Evolutionary conservation across 768 basidiomycete species (phyloP).

Genomic region (Auriculariales sp.): DNA sequence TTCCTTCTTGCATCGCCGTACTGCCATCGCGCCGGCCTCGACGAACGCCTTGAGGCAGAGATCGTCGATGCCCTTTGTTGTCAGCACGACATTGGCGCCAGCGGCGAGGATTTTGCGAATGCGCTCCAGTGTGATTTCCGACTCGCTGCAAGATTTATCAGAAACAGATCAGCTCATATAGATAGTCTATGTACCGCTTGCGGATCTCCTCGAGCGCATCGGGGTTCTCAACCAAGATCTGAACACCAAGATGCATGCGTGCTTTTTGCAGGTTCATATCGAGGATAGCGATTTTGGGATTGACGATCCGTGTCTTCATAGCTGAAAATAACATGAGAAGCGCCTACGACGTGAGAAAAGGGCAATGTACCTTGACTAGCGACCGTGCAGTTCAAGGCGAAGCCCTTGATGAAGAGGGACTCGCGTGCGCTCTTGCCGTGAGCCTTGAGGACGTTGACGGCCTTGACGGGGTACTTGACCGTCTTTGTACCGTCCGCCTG

Average conservation of each 20-base stretch:
- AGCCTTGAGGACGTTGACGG: constrained; percentile 95
- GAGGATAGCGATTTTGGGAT: constrained; percentile 95
- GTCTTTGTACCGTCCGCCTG: constrained; percentile 21
- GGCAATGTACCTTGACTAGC: constrained; percentile 78
- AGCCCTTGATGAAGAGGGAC: constrained; percentile 87
- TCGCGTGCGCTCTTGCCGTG: constrained; percentile 93
- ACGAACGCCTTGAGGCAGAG: constrained; percentile 97
- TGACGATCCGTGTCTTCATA: constrained; percentile 89
- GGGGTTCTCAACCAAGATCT: constrained; percentile 94
- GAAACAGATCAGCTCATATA: background rate
- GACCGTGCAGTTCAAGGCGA: constrained; percentile 96
- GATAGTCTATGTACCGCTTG: constrained; percentile 45
- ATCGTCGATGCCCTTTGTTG: constrained; percentile 98
- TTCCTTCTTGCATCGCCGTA: constrained; percentile 93
- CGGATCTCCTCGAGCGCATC: constrained; percentile 93
- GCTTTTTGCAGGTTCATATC: constrained; percentile 96
- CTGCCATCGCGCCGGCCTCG: constrained; percentile 97
- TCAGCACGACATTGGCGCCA: constrained; percentile 92
- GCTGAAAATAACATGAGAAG: constrained; percentile 31
- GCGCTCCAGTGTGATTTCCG: constrained; percentile 90
- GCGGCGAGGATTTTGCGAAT: constrained; percentile 91
- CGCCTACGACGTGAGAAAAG: background rate
- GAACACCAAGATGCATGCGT: constrained; percentile 95
- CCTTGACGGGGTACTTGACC: constrained; percentile 97
- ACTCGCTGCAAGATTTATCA: constrained; percentile 41